A percentile compares a stretch with the other conserved stretches of the same genome.
Evolutionary conservation across 176 grass and related monocot species (phyloP).

Genomic region (Zea mays): DNA sequence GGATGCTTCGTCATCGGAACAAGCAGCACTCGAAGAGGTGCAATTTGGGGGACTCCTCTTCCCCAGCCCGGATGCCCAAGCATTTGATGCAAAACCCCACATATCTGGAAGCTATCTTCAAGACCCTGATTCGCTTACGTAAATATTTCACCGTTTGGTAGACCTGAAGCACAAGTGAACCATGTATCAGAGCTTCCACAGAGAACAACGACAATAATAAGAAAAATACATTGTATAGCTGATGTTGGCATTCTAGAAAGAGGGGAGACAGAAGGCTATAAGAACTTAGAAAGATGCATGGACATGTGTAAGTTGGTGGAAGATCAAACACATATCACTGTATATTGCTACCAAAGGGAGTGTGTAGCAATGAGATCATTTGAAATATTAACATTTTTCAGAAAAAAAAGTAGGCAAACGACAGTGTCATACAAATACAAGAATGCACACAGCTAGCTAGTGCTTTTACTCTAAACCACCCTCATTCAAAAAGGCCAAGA

Average conservation of each 20-base stretch:
- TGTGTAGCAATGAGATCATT: not conserved
- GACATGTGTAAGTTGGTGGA: not conserved
- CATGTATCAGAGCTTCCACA: constrained; percentile 19
- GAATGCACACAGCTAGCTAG: constrained; percentile 10
- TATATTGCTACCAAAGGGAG: constrained; percentile 12
- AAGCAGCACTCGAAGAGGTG: constrained; percentile 39
- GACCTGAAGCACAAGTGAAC: constrained; percentile 36
- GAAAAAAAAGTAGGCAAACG: constrained; percentile 14
- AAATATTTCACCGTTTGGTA: constrained; percentile 1
- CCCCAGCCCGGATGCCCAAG: constrained; percentile 36
- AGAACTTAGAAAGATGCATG: not conserved
- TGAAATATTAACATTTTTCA: constrained; percentile 16
- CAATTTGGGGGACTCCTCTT: constrained; percentile 47
- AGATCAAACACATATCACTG: not conserved
- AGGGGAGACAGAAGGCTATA: not conserved
- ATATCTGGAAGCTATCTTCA: constrained; percentile 32
- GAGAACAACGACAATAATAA: not conserved
- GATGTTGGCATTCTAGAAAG: not conserved
- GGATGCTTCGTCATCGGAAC: constrained; percentile 72
- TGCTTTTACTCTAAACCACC: not conserved
- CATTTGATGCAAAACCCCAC: constrained; percentile 55
- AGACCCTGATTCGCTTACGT: constrained; percentile 6
- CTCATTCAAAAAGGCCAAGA: not conserved
- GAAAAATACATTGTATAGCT: not conserved
- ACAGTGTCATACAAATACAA: not conserved